Evolutionary conservation across 2,329 filamentous ascomycete species (phyloP), one percentile per base, ranked within the genome.

Genomic region (Thelonectria olida): DNA sequence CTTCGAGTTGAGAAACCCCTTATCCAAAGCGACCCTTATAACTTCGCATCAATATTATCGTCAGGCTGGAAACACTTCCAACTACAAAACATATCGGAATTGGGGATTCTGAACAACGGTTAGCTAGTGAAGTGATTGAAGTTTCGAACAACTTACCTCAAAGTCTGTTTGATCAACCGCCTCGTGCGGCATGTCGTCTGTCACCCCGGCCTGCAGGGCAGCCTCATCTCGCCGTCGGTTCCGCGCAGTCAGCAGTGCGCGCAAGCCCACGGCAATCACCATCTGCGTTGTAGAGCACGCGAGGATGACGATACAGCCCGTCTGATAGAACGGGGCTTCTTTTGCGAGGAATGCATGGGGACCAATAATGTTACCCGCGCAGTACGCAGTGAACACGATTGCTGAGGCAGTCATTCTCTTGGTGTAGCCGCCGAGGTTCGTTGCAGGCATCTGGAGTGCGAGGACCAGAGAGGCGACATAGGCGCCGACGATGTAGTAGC

Each of bases 381-480:
- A 83, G 62, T 81, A 81, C 4, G 79, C 80, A 2, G 81, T 60
- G 65, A 83, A 84, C 9, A 83, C 80, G n/a, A 84, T 73, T 1
- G 81, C 82, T 2, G 81, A 80, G 2, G 76, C 74, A 0, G 81
- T 82, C 4, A 78, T 78, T 15, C 81, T 76, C 72, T 83, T 83
- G 1, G 81, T 83, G 63, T 83, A 83, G 5, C 81, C 81, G 1
- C 77, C 82, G 2, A 84, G 69, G 52, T 84, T 84, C 25, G 79
- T 76, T 1, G 82, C 79, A 4, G 83, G 83, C 73, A 85, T 79
- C 64, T 85, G 85, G 17, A 87, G 76, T 1, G 83, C 83, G 2
- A 87, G 75, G n/a, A 38, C n/a, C 8, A 38, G 34, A 38, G 34
- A 38, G 34, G 80, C 77, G 2, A 87, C 85, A 53, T 79, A 86